Evolutionary conservation across 176 grass and related monocot genomes (phyloP).

Genomic region (Elaeis guineensis): DNA sequence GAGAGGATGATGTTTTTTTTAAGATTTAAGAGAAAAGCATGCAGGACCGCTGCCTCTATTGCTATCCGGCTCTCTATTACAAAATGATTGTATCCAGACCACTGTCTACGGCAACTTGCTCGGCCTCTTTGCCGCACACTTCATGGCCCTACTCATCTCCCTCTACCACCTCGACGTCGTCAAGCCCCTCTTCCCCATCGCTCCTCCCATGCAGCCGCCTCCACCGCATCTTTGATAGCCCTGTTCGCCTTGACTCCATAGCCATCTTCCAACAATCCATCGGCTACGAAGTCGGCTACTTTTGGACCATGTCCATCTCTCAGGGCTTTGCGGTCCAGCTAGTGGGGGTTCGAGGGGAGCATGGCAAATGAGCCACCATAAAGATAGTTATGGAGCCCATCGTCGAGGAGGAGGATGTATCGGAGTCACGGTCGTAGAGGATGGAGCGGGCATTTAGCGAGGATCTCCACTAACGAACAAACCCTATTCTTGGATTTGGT

Average conservation of each 20-base stretch:
- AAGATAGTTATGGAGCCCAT: no score
- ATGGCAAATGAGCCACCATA: no score
- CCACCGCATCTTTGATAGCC: conserved; percentile 58
- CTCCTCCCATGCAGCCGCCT: conserved; percentile 39
- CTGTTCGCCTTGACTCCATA: conserved; percentile 71
- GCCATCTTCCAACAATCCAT: conserved; percentile 78
- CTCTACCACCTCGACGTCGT: conserved; percentile 92
- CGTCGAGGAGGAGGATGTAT: no score
- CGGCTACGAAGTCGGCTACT: conserved; percentile 53
- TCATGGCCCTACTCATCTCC: conserved; percentile 64
- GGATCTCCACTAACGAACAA: no score
- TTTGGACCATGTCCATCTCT: conserved; percentile 84
- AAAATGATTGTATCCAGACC: no score
- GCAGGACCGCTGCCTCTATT: no score
- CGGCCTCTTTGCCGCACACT: conserved; percentile 64
- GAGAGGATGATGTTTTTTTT: no score
- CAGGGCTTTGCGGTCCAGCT: conserved; percentile 78
- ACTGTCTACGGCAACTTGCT: no score
- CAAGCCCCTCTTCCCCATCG: conserved; percentile 59
- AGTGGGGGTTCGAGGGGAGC: conserved; percentile 27
- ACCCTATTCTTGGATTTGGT: no score
- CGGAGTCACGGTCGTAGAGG: no score
- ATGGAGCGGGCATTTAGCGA: no score
- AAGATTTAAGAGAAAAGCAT: no score
- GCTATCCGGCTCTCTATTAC: conserved; percentile 72